Percentiles rank a stretch among this genome's conserved stretches.
Evolutionary conservation across 345 rosid genomes (phyloP).

Genomic region (Tarenaya hassleriana): DNA sequence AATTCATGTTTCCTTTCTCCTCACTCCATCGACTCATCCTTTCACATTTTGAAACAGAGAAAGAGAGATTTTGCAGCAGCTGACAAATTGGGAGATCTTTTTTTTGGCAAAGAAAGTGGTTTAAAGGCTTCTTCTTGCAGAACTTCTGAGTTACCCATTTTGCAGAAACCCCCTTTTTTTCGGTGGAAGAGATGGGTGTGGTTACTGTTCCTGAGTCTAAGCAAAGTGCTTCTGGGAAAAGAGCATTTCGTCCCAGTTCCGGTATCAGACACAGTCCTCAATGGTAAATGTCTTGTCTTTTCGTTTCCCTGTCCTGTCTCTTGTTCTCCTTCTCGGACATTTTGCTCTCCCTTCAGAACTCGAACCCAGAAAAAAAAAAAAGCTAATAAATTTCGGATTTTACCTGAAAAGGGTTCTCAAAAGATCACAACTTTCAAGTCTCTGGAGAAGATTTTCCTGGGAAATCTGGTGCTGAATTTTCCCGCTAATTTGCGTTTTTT

Average conservation of each 20-base stretch:
- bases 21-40: conserved; percentile 11
- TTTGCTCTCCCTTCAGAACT: background rate
- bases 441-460: background rate
- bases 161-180: too few species aligned
- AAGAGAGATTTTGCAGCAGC: conserved; percentile 20
- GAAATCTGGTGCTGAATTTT: background rate
- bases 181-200: conserved; percentile 50
- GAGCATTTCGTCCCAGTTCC: conserved; percentile 81
- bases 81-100: conserved; percentile 24
- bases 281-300: conserved; percentile 46
- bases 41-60: conserved; percentile 16
- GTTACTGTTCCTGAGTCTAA: conserved; percentile 45
- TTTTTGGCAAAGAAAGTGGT: too few species aligned
- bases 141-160: too few species aligned
- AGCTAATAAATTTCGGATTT: background rate
- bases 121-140: too few species aligned
- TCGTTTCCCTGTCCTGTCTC: background rate
- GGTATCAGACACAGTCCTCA: conserved; percentile 89
- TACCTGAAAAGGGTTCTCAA: background rate
- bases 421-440: background rate
- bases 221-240: conserved; percentile 75
- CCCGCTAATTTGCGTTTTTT: conserved; percentile 18
- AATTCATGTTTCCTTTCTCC: conserved; percentile 15
- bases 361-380: background rate
- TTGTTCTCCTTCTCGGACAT: too few species aligned